Evolutionary conservation across 495 filamentous ascomycete species (phyloP), one percentile per base, ranked within the genome.

Genomic region (Podospora didyma): DNA sequence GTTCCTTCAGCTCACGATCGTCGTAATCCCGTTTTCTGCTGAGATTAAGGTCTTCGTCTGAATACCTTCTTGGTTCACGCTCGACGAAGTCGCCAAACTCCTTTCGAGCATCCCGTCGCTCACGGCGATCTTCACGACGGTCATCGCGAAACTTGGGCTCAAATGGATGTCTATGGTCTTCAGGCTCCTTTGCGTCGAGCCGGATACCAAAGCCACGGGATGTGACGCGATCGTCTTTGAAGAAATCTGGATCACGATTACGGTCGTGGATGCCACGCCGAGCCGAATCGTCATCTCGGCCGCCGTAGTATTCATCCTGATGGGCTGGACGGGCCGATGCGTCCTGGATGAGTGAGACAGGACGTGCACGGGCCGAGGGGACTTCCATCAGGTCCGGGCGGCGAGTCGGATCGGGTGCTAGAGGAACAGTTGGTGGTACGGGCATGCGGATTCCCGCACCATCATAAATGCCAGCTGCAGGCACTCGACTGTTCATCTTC

Each of bases 321-420:
- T 77, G 75, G n/a, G 64, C 17, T 53, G 60, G 34, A 50, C 72
- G 55, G 58, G 57, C 34, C 56, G 73, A 48, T 41, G 56, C 46
- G 34, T 81, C 79, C 37, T 79, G 75, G 34, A 78, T 75, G n/a
- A 79, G 60, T 0, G 76, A 77, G 4, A 78, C 64, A 6, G 79
- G 77, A 12, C 80, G 69, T 1, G 67, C 64, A 14, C 64, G 65
- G 21, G 56, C 56, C 10, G 59, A 28, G 11, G 71, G 67, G 4
- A 50, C 61, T 26, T 73, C 70, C 22, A 71, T 60, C 2, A 60
- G 50, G 26, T 24, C 49, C 9, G 59, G 24, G 4, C 69, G 70
- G 35, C 72, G 73, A 14, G 57, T 26, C 22, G 65, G 55, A 9
- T 73, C 73, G 7, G 73, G 74, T 1, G 70, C 56, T 12, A 68